Percentiles rank a stretch among this genome's conserved stretches.
phyloP scores from a whole-genome alignment of 345 rosid species.

The Gossypium turneri region DNA sequence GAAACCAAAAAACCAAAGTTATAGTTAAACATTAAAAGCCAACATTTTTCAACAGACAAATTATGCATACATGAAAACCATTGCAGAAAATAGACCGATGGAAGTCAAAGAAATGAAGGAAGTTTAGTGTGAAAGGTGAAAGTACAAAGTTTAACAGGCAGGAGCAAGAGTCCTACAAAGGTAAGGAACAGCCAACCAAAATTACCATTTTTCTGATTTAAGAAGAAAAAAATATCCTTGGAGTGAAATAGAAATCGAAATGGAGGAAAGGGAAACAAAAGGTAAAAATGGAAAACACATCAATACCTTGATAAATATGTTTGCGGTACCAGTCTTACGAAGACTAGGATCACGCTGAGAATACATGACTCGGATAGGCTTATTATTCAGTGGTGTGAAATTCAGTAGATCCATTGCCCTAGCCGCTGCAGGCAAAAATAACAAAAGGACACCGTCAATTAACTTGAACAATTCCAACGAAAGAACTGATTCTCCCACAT shows the following conservation, averaged over 20 bases:
- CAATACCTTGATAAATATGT: conserved; percentile 82
- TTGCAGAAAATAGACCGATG: neutral
- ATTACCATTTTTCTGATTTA: neutral
- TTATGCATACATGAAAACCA: neutral
- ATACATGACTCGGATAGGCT: conserved; percentile 75
- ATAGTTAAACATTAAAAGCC: neutral
- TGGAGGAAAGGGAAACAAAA: neutral
- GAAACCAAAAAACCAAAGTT: neutral
- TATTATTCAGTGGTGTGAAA: conserved; percentile 66
- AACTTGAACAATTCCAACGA: neutral
- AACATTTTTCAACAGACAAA: neutral
- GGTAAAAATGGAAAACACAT: neutral
- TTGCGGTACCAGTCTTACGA: conserved; percentile 85
- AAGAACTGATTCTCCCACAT: neutral
- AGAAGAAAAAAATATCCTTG: neutral
- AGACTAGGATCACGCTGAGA: conserved; percentile 90
- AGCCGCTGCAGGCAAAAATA: conserved; percentile 50
- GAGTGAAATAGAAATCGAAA: neutral
- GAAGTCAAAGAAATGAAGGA: neutral
- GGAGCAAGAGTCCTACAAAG: neutral
- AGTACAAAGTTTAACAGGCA: neutral
- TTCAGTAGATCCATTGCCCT: conserved; percentile 81
- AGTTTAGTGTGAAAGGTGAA: neutral
- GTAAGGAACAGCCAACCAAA: neutral
- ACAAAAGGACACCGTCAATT: neutral